phyloP scores from a whole-genome alignment of 148 eudicot species.

The Silene conica region DNA sequence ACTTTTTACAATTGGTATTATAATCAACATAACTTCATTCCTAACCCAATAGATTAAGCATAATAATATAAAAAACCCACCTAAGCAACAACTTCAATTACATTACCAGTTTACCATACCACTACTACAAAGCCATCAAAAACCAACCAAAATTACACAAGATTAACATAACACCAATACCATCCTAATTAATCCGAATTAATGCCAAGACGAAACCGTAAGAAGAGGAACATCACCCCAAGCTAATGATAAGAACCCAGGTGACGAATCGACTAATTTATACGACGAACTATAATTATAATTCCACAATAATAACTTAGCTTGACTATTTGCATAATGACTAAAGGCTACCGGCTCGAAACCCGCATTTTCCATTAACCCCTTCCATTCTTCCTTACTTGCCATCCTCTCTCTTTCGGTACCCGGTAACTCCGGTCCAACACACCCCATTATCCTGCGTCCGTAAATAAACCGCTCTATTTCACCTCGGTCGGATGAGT shows the following conservation, averaged over 20 bases:
- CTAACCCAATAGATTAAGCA: neutral
- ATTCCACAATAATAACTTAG: constrained; percentile 65
- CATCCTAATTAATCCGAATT: neutral
- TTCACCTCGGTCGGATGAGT: constrained; percentile 51
- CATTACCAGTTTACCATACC: neutral
- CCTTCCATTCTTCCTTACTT: constrained; percentile 60
- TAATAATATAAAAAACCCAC: neutral
- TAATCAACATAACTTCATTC: neutral
- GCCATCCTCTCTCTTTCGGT: constrained; percentile 59
- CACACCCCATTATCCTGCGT: constrained; percentile 46
- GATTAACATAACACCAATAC: neutral
- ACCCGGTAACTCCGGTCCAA: constrained; percentile 49
- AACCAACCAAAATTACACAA: constrained; percentile 1
- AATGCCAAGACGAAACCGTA: constrained; percentile 87
- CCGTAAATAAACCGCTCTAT: constrained; percentile 62
- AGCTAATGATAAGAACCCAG: constrained; percentile 73
- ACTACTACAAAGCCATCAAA: neutral
- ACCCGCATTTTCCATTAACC: constrained; percentile 60
- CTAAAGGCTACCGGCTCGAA: constrained; percentile 59
- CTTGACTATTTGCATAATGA: constrained; percentile 85
- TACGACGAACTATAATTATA: constrained; percentile 62
- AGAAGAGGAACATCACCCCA: constrained; percentile 76
- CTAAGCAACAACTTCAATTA: neutral
- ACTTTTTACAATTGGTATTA: constrained; percentile 30
- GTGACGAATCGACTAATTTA: constrained; percentile 42